Conservation (phyloP, 768 basidiomycete species). For the Mycena kentingensis region DNA sequence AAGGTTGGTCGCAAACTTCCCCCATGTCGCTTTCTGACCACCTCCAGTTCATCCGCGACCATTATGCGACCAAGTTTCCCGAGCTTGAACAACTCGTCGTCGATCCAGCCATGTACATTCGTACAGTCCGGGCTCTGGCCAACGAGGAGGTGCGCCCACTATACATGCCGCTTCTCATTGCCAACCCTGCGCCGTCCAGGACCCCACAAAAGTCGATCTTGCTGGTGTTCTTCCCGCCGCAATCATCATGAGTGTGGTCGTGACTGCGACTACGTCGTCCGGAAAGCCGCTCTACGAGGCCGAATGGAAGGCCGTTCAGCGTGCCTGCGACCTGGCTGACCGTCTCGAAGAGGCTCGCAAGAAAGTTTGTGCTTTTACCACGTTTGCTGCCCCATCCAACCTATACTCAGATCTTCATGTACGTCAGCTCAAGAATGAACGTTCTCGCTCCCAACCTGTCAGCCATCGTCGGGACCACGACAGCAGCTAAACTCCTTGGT, state of each 20-base stretch:
- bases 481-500: slow-evolving; percentile 96
- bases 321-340: slow-evolving; percentile 88
- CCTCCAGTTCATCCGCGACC: slow-evolving; percentile 91
- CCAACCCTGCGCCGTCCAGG: slow-evolving; percentile 43
- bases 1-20: slow-evolving; percentile 50
- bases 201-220: slow-evolving; percentile 85
- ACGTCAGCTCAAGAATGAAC: slow-evolving; percentile 99
- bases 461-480: slow-evolving; percentile 96
- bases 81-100: slow-evolving; percentile 94
- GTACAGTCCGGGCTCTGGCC: slow-evolving; percentile 83
- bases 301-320: slow-evolving; percentile 80
- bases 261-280: slow-evolving; percentile 90
- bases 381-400: background rate
- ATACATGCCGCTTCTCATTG: background rate
- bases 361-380: slow-evolving; percentile 57
- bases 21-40: slow-evolving; percentile 20
- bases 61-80: slow-evolving; percentile 93
- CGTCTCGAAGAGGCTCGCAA: slow-evolving; percentile 87
- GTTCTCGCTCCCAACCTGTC: slow-evolving; percentile 97
- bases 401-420: slow-evolving; percentile 82
- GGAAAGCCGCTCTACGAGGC: slow-evolving; percentile 70
- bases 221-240: slow-evolving; percentile 81
- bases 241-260: slow-evolving; percentile 92
- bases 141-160: slow-evolving; percentile 68
- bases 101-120: slow-evolving; percentile 90